Percentiles rank a stretch among this genome's conserved stretches.
These are phyloP conservation scores for Ascosphaera apis DNA, from an alignment of 2,329 filamentous ascomycete genomes.

Conservation along the genomic window DNA sequence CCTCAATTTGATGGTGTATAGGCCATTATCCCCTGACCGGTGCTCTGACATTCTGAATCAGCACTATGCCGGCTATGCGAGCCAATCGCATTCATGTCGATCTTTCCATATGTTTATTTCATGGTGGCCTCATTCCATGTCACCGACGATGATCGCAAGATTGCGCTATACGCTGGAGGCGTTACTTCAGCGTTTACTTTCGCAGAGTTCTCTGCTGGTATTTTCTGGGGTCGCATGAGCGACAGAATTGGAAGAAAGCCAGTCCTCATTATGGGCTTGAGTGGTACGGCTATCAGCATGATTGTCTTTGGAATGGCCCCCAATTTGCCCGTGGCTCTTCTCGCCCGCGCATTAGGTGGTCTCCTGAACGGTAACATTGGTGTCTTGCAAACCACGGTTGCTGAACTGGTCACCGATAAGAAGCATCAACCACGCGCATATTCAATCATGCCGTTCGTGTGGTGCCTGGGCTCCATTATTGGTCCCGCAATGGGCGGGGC, in stretches of 20 bases:
- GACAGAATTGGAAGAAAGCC: constrained; percentile 85
- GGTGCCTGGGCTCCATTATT: constrained; percentile 90
- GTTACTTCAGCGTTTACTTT: constrained; percentile 92
- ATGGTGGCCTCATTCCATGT: constrained; percentile 89
- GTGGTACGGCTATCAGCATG: constrained; percentile 81
- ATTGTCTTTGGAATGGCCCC: constrained; percentile 76
- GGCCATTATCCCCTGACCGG: constrained; percentile 3
- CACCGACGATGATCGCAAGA: constrained; percentile 52
- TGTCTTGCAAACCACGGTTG: constrained; percentile 83
- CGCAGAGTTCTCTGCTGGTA: constrained; percentile 77
- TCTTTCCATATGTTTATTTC: constrained; percentile 95
- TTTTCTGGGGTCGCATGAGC: constrained; percentile 82
- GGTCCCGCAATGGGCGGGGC: constrained; percentile 80
- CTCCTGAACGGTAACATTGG: constrained; percentile 92
- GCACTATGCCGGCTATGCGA: constrained; percentile 91
- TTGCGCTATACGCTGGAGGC: constrained; percentile 84
- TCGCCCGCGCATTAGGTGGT: constrained; percentile 74
- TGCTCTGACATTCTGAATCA: constrained; percentile 15
- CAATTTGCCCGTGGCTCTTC: constrained; percentile 57
- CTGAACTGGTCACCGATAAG: constrained; percentile 78
- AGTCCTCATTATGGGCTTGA: constrained; percentile 68
- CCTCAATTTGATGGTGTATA: not conserved
- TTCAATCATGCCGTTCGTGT: constrained; percentile 93
- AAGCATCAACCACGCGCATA: constrained; percentile 88
- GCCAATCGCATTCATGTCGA: constrained; percentile 98